Percentiles rank a stretch among this genome's conserved stretches.
These are phyloP conservation scores for Sarcodon aspratus DNA, from an alignment of 768 basidiomycete species.

Conservation along the genomic window DNA sequence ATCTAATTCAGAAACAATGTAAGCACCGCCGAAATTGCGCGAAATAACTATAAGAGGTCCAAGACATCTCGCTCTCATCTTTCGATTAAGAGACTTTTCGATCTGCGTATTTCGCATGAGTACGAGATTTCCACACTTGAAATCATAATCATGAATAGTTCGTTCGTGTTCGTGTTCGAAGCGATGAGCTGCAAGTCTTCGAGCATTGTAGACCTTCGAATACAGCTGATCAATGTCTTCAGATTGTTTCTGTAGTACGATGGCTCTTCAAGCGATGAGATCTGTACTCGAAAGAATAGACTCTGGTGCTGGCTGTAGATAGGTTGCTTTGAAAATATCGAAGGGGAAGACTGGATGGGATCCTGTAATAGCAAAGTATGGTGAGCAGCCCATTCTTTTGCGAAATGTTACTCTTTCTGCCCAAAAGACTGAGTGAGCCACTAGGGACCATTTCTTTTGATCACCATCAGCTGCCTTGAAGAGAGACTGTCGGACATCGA, in stretches of 20 bases:
- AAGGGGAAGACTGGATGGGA: constrained; percentile 11
- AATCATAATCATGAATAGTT: constrained; percentile 15
- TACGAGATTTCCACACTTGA: constrained; percentile 16
- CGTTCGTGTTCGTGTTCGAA: constrained; percentile 9
- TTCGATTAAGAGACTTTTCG: constrained; percentile 14
- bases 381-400: constrained; percentile 19
- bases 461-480: constrained; percentile 15
- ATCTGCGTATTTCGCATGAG: constrained; percentile 17
- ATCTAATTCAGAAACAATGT: constrained; percentile 16
- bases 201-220: constrained; percentile 2
- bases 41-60: constrained; percentile 16
- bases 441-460: neutral
- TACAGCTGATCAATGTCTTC: constrained; percentile 6
- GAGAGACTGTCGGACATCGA: constrained; percentile 21
- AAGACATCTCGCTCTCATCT: constrained; percentile 13
- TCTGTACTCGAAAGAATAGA: constrained; percentile 4
- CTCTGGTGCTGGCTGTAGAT: constrained; percentile 3
- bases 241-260: constrained; percentile 4
- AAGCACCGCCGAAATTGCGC: constrained; percentile 11
- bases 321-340: constrained; percentile 12
- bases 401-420: constrained; percentile 22
- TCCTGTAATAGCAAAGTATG: constrained; percentile 11
- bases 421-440: constrained; percentile 20
- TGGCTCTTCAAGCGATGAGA: constrained; percentile 7
- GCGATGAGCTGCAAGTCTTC: neutral